Base-by-base conservation (phyloP, 129 eudicot genomes). In the Flaveria linearis region DNA sequence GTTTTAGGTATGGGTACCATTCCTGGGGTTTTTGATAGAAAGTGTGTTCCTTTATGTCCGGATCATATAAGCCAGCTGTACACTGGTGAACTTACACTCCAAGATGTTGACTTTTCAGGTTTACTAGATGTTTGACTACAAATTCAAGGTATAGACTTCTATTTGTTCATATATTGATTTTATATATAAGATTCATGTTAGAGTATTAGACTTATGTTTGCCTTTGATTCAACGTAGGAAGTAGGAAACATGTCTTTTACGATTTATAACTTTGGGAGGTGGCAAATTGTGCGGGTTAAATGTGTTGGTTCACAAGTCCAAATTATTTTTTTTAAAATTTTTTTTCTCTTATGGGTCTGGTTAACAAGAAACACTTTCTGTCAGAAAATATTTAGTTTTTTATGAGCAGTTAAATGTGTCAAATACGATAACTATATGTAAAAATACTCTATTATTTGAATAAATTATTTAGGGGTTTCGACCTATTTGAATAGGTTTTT, bases 1-100 rank as follows among this genome's bases (percentile, higher is more conserved):
- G 91, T 83, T 83, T 82, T 45, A 3, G 92, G 88, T 26, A 83
- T 90, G 87, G 97, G 89, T 39, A 68, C 81, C 5, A 68, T 86
- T 69, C 96, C 88, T 69, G 89, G 78, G 12, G 80, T 80, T 80
- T 77, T 94, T 49, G 70, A 83, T 28, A 76, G 83, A 30, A 87
- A 86, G 76, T 94, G 99, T 82, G 63, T 85, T 33, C 93, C 93
- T 49, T 55, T 94, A 41, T 94, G 99, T 76, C 10, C 78, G 57
- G 82, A 84, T 68, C 99, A 94, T 74, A 23, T 63, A 58, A 89
- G 89, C 70, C 85, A 84, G 49, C 30, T 93, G 16, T 91, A 93
- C 70, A 9, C 86, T 82, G 98, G 96, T 39, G 90, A 79, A 52
- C 73, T 91, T 45, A 87, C 91, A 41, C 85, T 91, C 61, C 96